Evolutionary conservation across 2,329 filamentous ascomycete genomes (phyloP).

Genomic region (Tolypocladium sp.): DNA sequence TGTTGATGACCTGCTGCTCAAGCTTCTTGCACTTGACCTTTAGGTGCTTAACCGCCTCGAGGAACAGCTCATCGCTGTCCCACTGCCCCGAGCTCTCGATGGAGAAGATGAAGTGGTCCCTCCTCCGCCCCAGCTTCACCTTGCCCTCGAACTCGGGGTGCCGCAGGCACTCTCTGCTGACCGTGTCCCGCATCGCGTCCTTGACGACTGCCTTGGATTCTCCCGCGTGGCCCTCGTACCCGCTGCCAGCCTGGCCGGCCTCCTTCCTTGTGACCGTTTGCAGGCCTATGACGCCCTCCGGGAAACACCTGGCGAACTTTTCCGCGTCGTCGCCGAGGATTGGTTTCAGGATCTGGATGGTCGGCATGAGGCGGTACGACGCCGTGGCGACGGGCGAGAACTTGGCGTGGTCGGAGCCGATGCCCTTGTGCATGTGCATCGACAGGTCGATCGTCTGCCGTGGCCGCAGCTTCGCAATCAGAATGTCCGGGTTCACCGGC

Average conservation of each 20-base stretch:
- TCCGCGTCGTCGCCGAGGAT: constrained; percentile 80
- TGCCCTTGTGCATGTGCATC: constrained; percentile 91
- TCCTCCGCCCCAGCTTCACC: constrained; percentile 80
- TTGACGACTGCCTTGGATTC: constrained; percentile 80
- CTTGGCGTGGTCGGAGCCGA: constrained; percentile 91
- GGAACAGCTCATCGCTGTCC: constrained; percentile 85
- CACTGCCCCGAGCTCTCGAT: constrained; percentile 94
- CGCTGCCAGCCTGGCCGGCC: constrained; percentile 47
- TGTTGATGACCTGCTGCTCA: constrained; percentile 60
- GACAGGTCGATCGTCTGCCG: constrained; percentile 78
- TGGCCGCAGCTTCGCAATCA: constrained; percentile 88
- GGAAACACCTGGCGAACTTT: constrained; percentile 88
- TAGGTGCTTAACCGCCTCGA: constrained; percentile 77
- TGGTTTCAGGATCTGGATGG: constrained; percentile 73
- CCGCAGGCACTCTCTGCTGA: constrained; percentile 84
- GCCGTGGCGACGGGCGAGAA: constrained; percentile 95
- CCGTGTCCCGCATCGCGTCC: constrained; percentile 88
- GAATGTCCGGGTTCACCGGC: constrained; percentile 81
- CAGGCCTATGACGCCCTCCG: constrained; percentile 74
- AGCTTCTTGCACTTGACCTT: constrained; percentile 75
- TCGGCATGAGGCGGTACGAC: constrained; percentile 81
- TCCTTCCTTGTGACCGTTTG: constrained; percentile 63
- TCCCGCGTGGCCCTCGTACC: constrained; percentile 66
- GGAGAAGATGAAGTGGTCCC: constrained; percentile 96
- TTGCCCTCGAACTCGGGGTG: constrained; percentile 92